phyloP scores from a whole-genome alignment of 345 rosid species.

The Corchorus capsularis region DNA sequence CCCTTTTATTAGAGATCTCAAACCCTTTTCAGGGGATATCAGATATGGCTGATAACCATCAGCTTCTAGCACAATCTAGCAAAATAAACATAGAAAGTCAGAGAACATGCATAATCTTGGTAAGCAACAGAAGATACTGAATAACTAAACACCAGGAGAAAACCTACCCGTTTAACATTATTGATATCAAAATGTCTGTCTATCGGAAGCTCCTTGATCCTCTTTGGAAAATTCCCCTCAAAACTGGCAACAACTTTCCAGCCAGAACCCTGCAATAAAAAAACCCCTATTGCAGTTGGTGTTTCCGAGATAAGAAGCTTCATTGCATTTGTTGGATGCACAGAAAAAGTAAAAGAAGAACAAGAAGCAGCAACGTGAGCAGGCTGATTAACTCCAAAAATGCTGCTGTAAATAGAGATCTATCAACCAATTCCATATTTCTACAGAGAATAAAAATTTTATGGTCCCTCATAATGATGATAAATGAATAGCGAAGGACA shows the following conservation, averaged over 20 bases:
- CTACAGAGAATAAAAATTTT: not conserved
- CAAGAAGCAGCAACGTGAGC: not conserved
- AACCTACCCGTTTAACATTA: conserved; percentile 54
- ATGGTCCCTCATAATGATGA: not conserved
- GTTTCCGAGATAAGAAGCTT: not conserved
- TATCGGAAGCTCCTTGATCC: conserved; percentile 95
- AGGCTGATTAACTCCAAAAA: not conserved
- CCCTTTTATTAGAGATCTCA: conserved; percentile 73
- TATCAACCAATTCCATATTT: not conserved
- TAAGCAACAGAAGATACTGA: conserved; percentile 2
- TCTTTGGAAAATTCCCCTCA: conserved; percentile 93
- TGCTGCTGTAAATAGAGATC: not conserved
- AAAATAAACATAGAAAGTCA: conserved; percentile 7
- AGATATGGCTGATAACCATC: conserved; percentile 91
- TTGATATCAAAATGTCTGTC: conserved; percentile 94
- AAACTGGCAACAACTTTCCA: conserved; percentile 99
- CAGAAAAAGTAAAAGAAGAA: not conserved
- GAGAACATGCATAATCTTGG: conserved; percentile 3
- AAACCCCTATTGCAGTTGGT: not conserved
- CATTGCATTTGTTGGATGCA: not conserved
- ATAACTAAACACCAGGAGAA: not conserved
- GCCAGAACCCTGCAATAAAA: conserved; percentile 80
- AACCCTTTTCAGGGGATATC: conserved; percentile 83
- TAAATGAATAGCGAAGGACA: not conserved
- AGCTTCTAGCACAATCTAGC: conserved; percentile 77